Evolutionary conservation across 2,329 filamentous ascomycete species (phyloP), one percentile per base, ranked within the genome.

Genomic region (Zalaria obscura): DNA sequence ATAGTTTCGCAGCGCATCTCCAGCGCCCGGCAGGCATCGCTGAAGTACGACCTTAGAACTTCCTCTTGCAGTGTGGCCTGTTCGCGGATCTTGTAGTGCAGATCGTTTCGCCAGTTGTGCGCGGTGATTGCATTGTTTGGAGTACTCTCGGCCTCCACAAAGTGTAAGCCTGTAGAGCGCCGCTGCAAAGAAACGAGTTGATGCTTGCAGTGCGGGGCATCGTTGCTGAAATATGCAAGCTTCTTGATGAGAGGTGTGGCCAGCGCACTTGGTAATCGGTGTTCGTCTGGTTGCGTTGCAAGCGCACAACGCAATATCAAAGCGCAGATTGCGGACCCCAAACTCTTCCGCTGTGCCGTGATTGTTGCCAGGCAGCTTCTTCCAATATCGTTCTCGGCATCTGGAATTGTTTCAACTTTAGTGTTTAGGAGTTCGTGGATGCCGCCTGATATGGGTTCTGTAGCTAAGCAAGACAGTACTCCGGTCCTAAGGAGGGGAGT

Each of bases 1-100:
- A 71, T 62, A 28, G 64, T 65, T 29, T 69, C 63, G 50, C 75
- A 78, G 5, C 75, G 66, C 6, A 56, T 57, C 48, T 78, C 75
- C 1, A 78, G 59, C 42, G 75, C 72, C 25, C 65, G 62, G 49
- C 73, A 77, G 8, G 72, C 66, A 29, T 70, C 63, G 10, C 66
- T 62, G 10, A 78, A 66, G 18, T 68, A 62, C 6, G 62, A 59
- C 27, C 72, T 53, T 5, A 77, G 56, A 2, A 55, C 57, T n/a
- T 69, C 60, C 5, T 69, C 59, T 28, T 69, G 66, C 26, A 61
- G 56, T 9, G 55, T 57, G 9, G 66, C 60, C 47, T 62, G 60
- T 25, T 58, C 52, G 27, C 60, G 53, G n/a, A 77, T 55, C 8
- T 65, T 61, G 5, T 60, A 55, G 0, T 59, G 57, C 7, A 78